Conservation (phyloP, 148 eudicot species). For the Bassia scoparia region DNA sequence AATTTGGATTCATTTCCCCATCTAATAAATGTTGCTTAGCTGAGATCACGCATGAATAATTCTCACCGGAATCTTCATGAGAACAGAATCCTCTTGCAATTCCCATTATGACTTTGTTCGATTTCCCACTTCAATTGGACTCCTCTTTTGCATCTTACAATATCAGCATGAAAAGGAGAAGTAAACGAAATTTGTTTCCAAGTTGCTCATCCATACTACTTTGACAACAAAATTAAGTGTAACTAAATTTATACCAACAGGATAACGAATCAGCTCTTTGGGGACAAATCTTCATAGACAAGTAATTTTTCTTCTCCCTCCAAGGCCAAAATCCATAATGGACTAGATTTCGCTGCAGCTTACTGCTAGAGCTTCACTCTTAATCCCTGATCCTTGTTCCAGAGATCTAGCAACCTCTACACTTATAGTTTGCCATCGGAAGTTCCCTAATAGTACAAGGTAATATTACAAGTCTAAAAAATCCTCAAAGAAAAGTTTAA, state of each 20-base stretch:
- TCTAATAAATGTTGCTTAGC: no score
- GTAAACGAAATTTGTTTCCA: background rate
- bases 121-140: constrained; percentile 25
- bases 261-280: constrained; percentile 25
- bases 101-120: constrained; percentile 39
- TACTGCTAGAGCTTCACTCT: constrained; percentile 22
- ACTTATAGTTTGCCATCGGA: constrained; percentile 21
- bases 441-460: constrained; percentile 16
- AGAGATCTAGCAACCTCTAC: constrained; percentile 24
- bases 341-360: constrained; percentile 33
- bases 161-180: background rate
- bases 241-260: constrained; percentile 17
- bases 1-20: no score
- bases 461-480: background rate
- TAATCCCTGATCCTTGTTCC: constrained; percentile 21
- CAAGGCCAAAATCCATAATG: constrained; percentile 25
- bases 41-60: no score
- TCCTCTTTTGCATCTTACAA: constrained; percentile 1
- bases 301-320: constrained; percentile 24
- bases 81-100: no score
- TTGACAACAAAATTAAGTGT: background rate
- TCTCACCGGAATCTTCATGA: no score
- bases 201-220: background rate
- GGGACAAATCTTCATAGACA: constrained; percentile 27
- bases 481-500: background rate